Conservation (phyloP, 1,284 basidiomycete species). For the Porogramme epimiltina region DNA sequence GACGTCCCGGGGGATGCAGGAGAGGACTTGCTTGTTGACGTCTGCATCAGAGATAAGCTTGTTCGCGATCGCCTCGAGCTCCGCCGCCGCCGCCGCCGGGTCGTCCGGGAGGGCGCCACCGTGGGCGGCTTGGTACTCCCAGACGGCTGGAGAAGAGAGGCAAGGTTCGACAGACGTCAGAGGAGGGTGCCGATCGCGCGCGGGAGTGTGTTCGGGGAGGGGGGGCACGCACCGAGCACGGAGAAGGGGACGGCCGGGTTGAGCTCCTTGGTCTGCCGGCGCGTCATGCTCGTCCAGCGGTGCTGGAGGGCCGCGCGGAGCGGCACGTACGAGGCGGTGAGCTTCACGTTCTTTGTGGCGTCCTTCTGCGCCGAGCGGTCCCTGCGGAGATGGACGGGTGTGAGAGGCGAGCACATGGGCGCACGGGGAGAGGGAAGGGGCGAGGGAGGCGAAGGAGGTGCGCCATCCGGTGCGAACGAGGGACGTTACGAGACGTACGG, state of each 20-base stretch:
- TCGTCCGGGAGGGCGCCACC: slow-evolving; percentile 58
- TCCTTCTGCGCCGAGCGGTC: slow-evolving; percentile 67
- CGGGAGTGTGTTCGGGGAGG: too few species aligned
- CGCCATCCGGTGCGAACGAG: neutral
- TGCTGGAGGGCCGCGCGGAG: slow-evolving; percentile 67
- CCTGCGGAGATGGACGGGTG: slow-evolving; percentile 35
- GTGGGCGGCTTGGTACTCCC: slow-evolving; percentile 78
- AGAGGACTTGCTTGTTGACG: slow-evolving; percentile 70
- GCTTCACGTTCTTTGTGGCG: slow-evolving; percentile 63
- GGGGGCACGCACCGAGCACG: slow-evolving; percentile 59
- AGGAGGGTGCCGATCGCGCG: too few species aligned
- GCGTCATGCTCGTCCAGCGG: slow-evolving; percentile 70
- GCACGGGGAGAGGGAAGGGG: neutral
- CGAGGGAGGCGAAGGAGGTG: too few species aligned
- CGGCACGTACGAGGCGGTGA: slow-evolving; percentile 65
- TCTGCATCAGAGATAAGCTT: slow-evolving; percentile 60
- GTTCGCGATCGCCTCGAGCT: slow-evolving; percentile 65
- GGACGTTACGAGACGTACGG: slow-evolving; percentile 54
- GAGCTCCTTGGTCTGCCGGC: slow-evolving; percentile 76
- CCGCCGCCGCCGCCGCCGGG: slow-evolving; percentile 46
- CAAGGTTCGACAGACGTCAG: too few species aligned
- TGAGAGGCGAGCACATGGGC: slow-evolving; percentile 11
- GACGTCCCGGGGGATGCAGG: slow-evolving; percentile 53
- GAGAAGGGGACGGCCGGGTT: slow-evolving; percentile 74
- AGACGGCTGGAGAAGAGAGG: slow-evolving; percentile 57